phyloP scores from a whole-genome alignment of 768 basidiomycete species.

The Suillus variegatus region DNA sequence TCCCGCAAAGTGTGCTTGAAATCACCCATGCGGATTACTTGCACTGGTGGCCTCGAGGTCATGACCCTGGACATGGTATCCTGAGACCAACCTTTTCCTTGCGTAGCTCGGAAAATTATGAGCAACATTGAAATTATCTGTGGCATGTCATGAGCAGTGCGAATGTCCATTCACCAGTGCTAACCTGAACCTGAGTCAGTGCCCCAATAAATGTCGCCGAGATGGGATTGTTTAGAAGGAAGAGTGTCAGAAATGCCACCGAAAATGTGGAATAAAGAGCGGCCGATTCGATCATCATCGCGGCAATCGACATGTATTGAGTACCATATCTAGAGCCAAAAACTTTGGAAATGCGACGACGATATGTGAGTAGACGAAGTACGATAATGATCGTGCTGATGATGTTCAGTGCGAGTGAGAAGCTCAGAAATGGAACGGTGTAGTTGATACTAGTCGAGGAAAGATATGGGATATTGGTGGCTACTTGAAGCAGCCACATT shows the following conservation, averaged over 20 bases:
- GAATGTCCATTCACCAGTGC: background rate
- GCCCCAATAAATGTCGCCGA: conserved; percentile 33
- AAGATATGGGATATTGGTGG: background rate
- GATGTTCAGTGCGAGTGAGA: conserved; percentile 35
- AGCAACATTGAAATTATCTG: conserved; percentile 31
- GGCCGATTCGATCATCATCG: conserved; percentile 39
- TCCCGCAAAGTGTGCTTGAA: background rate
- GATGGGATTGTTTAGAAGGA: conserved; percentile 18
- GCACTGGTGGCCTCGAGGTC: background rate
- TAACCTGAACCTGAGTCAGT: conserved; percentile 31
- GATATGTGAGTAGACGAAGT: conserved; percentile 26
- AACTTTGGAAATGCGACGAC: conserved; percentile 8
- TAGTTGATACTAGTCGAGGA: conserved; percentile 13
- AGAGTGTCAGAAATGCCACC: conserved; percentile 32
- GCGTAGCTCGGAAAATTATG: conserved; percentile 34
- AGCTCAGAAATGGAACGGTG: conserved; percentile 25
- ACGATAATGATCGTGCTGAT: conserved; percentile 33
- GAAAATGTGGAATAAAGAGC: conserved; percentile 28
- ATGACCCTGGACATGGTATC: conserved; percentile 1
- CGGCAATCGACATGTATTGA: conserved; percentile 32
- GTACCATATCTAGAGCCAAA: conserved; percentile 25
- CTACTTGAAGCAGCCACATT: background rate
- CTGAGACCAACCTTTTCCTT: conserved; percentile 28
- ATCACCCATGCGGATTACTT: background rate
- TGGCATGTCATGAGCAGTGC: too few relatives aligned